Conservation (phyloP, 345 rosid species). For the Hibiscus syriacus region DNA sequence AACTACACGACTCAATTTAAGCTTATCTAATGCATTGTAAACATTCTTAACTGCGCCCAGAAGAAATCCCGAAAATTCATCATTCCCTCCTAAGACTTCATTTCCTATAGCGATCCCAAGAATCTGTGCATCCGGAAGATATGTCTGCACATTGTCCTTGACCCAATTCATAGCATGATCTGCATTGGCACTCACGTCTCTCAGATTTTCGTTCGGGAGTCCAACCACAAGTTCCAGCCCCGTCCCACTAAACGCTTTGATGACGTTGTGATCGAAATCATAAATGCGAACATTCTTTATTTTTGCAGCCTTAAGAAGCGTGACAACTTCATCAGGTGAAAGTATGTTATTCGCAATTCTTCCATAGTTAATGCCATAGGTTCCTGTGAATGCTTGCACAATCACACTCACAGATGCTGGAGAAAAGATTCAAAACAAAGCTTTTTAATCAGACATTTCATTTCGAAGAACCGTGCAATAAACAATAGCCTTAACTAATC, state of each 20-base stretch:
- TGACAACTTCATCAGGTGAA: conserved; percentile 78
- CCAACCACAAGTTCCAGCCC: conserved; percentile 86
- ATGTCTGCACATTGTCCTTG: conserved; percentile 74
- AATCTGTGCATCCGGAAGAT: conserved; percentile 68
- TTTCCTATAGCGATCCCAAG: conserved; percentile 88
- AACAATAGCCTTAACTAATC: no score
- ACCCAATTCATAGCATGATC: conserved; percentile 84
- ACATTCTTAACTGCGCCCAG: conserved; percentile 75
- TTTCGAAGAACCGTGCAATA: background rate
- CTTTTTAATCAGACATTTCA: conserved; percentile 5
- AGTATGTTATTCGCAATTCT: conserved; percentile 91
- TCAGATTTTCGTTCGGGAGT: conserved; percentile 63
- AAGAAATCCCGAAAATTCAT: conserved; percentile 62
- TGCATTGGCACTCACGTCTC: conserved; percentile 63
- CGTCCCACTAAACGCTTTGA: conserved; percentile 72
- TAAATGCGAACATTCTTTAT: conserved; percentile 82
- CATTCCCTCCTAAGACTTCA: conserved; percentile 69
- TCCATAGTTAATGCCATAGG: conserved; percentile 96
- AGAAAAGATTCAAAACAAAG: background rate
- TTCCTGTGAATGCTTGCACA: conserved; percentile 62
- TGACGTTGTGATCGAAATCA: conserved; percentile 80
- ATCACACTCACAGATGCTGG: conserved; percentile 35
- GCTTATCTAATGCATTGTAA: conserved; percentile 51
- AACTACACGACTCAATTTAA: conserved; percentile 46
- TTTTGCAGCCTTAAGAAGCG: conserved; percentile 70